Base-by-base conservation (phyloP, 2,329 filamentous ascomycete species). In the Fusarium dlaminii region DNA sequence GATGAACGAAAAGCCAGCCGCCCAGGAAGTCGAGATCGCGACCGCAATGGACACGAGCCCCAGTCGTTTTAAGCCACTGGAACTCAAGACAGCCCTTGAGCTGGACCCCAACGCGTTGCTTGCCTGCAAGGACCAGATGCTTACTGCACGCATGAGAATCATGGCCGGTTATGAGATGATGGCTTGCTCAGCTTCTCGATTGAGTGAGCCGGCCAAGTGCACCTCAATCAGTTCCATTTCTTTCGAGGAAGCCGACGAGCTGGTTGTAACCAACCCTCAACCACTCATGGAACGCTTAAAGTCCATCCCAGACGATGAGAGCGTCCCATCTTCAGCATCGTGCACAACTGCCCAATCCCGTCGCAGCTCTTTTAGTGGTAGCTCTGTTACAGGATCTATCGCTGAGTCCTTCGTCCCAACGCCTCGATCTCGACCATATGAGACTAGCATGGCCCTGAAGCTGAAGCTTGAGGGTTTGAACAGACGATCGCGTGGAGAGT, bases 401-500 rank as follows among this genome's bases (percentile, higher is more conserved):
- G n/a, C 48, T 0, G 62, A 71, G 1, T 51, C 57, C 18, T 6
- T 30, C 2, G 32, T 48, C 14, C 49, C 46, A 5, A 36, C 29
- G 1, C 39, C 62, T 0, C 52, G 46, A 9, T 66, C 58, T 13
- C 63, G 63, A 22, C 58, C 72, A 9, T 63, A 40, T 8, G 63
- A 73, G 18, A 51, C 66, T 1, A 66, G 51, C 12, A 66, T 66
- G 6, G 63, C 63, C 0, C 10, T 71, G 0, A 49, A 64, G 0
- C 20, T 70, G 11, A 77, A 74, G 6, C 55, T 77, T 0, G 40
- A 65, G 0, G 73, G 75, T 0, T 24, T 77, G 9, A 77, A 77
- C 0, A 55, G 68, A 1, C 48, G 75, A 0, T 64, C 73, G 0
- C 55, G 68, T 11, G 27, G 60, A 5, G 42, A 60, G 15, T 68